Conservation (phyloP, 2,329 filamentous ascomycete species). For the Elsinoe australis region DNA sequence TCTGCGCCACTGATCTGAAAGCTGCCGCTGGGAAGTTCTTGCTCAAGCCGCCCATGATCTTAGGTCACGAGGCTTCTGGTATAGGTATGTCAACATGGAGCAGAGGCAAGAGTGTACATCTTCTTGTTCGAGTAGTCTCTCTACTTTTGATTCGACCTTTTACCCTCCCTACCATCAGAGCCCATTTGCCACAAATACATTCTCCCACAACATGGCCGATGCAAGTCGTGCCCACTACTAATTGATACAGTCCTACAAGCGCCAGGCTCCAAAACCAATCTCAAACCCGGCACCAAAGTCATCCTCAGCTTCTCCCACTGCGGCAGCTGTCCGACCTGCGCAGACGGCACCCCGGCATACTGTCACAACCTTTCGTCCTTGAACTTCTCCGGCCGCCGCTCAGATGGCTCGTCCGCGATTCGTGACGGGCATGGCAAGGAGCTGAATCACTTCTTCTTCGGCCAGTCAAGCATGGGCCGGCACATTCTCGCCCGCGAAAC, state of each 20-base stretch:
- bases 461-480: constrained; percentile 25
- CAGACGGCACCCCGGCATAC: constrained; percentile 21
- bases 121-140: background rate
- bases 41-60: constrained; percentile 23
- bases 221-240: background rate
- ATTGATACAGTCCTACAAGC: background rate
- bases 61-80: constrained; percentile 24
- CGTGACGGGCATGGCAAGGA: constrained; percentile 17
- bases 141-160: background rate
- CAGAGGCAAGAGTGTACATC: no score
- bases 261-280: constrained; percentile 9
- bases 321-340: constrained; percentile 21
- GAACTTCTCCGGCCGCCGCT: constrained; percentile 21
- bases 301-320: constrained; percentile 24
- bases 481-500: constrained; percentile 23
- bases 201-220: background rate
- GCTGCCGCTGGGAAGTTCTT: constrained; percentile 24
- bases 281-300: constrained; percentile 23
- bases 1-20: constrained; percentile 26
- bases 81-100: constrained; percentile 18
- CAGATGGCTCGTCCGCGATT: constrained; percentile 20
- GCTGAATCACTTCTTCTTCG: constrained; percentile 26
- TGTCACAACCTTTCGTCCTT: constrained; percentile 22
- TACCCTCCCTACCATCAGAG: no score
- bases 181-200: background rate